Base-by-base conservation (phyloP, 345 rosid species). In the Gossypium turneri region DNA sequence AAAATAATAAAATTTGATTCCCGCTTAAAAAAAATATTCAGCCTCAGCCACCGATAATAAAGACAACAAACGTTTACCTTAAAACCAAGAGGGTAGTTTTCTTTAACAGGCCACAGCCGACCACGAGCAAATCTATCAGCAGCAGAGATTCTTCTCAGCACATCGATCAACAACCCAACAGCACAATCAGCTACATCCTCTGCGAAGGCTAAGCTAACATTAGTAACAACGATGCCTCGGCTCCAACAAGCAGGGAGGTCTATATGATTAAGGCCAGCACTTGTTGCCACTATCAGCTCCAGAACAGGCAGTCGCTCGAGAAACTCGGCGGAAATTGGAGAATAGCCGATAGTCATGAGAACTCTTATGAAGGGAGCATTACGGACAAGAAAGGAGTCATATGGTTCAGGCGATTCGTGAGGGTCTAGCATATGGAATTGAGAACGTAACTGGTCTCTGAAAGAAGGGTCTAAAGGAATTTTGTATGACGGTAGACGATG, bases 131-230 rank as follows among this genome's bases (percentile, higher is more conserved):
- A 83, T 27, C 88, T 77, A 48, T 83, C 76, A 3, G 79, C 78
- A 0, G 82, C 82, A 19, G 90, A 83, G 3, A 85, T 48, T 50
- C 76, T 73, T 76, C 87, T 55, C 34, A 85, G 29, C 59, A 85
- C 84, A 63, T 81, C 88, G 20, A 83, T 75, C 75, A 87, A 70
- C 73, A 87, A 67, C 58, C 72, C 84, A 52, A 85, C 73, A 7
- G 83, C 87, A 65, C 58, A 85, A 77, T 87, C 88, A 3, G 90
- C 90, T 24, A 27, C 82, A 29, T 85, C 88, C 82, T 83, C 85
- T 2, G 77, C 65, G 78, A 85, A 85, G 68, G 85, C 83, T 58
- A 60, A 1, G 34, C 86, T 78, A 22, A 82, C 81, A 62, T 77
- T 83, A 19, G 90, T 85, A 38, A 83, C 79, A 45, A 47, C 22